Evolutionary conservation across 2,329 filamentous ascomycete genomes (phyloP), one percentile per base, ranked within the genome.

Genomic region (Leptographium procerum): DNA sequence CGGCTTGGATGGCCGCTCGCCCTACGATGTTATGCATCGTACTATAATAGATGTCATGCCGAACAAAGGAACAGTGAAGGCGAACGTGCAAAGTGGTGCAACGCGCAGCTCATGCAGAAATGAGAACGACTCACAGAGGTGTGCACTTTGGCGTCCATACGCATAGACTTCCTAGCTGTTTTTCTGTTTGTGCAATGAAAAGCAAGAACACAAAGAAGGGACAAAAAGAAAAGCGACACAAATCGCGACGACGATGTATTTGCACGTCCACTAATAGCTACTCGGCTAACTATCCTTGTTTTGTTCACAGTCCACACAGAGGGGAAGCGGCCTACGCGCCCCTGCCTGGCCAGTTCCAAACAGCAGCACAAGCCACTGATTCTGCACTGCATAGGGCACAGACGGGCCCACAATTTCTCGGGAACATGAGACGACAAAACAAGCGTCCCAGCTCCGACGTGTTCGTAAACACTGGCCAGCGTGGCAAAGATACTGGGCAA

Each of bases 331-430:
- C 13, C 50, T 52, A 26, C 29, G 52, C 57, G 50, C 43, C 52
- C 52, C 33, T 26, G 40, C 55, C 22, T 26, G 50, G 52, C 61
- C 61, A 62, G 60, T 64, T 56, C 58, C 52, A 51, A 28, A 36
- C 47, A 4, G 36, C 57, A 56, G 58, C 54, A 60, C 59, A 59
- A 62, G 59, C 51, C 59, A 54, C 59, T 26, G 29, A 51, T 24
- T n/a, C 55, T 59, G 57, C 60, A 56, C 16, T 51, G 13, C 48
- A 61, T 56, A 61, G 55, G 59, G 54, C 60, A 47, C 26, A 8
- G 34, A 48, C 22, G 24, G 50, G 31, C 29, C 56, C 51, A 57
- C 34, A 29, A 33, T 22, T 43, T n/a, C 57, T n/a, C 31, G 26
- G 16, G 45, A 51, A 61, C 45, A 59, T 56, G 58, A 59, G 48